Percentiles rank a stretch among this genome's conserved stretches.
Conservation (phyloP, 495 filamentous ascomycete species). For the Penicillium daleae region DNA sequence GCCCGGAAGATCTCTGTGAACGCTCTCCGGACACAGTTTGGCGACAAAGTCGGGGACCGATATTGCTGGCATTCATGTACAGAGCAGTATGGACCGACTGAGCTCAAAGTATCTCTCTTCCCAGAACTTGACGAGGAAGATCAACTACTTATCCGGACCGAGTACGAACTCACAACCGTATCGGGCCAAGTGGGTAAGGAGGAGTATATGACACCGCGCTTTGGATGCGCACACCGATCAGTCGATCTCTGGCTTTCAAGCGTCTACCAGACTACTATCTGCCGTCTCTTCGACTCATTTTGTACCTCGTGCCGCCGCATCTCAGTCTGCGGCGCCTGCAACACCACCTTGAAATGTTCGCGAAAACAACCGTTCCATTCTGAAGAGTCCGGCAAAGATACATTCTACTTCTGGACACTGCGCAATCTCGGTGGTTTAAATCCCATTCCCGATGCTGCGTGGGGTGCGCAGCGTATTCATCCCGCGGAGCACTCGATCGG, state of each 20-base stretch:
- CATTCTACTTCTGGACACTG: slow-evolving; percentile 48
- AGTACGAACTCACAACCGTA: slow-evolving; percentile 45
- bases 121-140: slow-evolving; percentile 43
- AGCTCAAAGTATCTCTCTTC: slow-evolving; percentile 42
- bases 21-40: slow-evolving; percentile 37
- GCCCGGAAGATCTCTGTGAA: slow-evolving; percentile 36
- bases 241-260: slow-evolving; percentile 51
- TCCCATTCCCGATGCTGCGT: slow-evolving; percentile 35
- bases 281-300: slow-evolving; percentile 41
- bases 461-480: slow-evolving; percentile 47
- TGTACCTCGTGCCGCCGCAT: slow-evolving; percentile 48
- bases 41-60: slow-evolving; percentile 34
- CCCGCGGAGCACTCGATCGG: slow-evolving; percentile 42
- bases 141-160: slow-evolving; percentile 42
- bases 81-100: slow-evolving; percentile 46
- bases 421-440: slow-evolving; percentile 42
- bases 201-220: slow-evolving; percentile 48
- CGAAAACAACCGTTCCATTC: slow-evolving; percentile 40
- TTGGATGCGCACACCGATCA: slow-evolving; percentile 52
- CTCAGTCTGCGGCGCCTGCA: slow-evolving; percentile 45
- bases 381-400: slow-evolving; percentile 31
- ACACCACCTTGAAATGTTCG: slow-evolving; percentile 42
- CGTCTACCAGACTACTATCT: slow-evolving; percentile 48
- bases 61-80: slow-evolving; percentile 53
- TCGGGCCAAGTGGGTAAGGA: slow-evolving; percentile 48